Base-by-base conservation (phyloP, 2,329 filamentous ascomycete genomes). In the Pleomassaria siparia region DNA sequence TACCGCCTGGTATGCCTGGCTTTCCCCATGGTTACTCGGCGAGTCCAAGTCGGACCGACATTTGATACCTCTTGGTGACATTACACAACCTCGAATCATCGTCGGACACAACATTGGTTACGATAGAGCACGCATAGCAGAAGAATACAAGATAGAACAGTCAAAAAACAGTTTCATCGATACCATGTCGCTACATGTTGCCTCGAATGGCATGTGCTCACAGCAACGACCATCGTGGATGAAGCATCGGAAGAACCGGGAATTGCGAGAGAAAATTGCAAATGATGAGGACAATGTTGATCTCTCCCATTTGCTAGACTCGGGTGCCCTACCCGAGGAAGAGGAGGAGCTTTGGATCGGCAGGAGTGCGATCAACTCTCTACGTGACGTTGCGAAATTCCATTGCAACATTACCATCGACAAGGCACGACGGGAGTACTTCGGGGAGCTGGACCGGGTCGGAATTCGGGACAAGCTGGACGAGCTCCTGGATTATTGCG, bases 141-240 rank as follows among this genome's bases (percentile, higher is more conserved):
- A 99, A 67, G 94, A 99, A 68, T 99, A 99, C 67, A 81, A 86
- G 61, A 72, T 97, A 32, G 77, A 83, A 45, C 92, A 96, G 69
- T 87, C 89, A 1, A 83, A 84, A 30, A 97, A 91, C 58, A 87
- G 83, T 35, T 99, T 96, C 66, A 73, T 99, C 43, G 94, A 99
- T 68, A 99, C 94, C 24, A 99, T 99, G 94, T 97, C 92, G 1
- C 76, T 99, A 16, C 94, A 99, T 67, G 92, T 96, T 7, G 95
- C 95, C 2, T 92, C 96, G 20, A 99, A 99, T 66, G 94, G 94
- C 53, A 99, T 99, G 94, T 99, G 94, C 72, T 97, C 94, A 18
- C 86, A 88, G 56, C 94, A 99, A 70, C 83, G 94, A 41, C 94
- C 95, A 8, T 96, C 89, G 0, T 99, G 94, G 94, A 91, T 96